A percentile compares a stretch with the other conserved stretches of the same genome.
Evolutionary conservation across 2,329 filamentous ascomycete species (phyloP).

Genomic region (Fusarium humuli): DNA sequence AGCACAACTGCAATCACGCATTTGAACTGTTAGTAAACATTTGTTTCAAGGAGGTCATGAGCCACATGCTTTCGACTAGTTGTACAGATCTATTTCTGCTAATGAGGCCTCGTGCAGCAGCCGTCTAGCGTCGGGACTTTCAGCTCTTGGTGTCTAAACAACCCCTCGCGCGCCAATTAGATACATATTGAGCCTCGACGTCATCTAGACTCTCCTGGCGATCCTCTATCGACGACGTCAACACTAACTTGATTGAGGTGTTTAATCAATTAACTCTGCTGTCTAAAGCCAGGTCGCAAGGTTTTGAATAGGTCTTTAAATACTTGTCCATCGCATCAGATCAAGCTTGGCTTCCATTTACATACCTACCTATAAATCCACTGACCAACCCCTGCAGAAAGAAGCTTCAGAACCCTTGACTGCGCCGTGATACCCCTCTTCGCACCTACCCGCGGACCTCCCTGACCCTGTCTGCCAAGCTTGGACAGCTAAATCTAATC

Average conservation of each 20-base stretch:
- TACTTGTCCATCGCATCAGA: not conserved
- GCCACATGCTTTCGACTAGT: not conserved
- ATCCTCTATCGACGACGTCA: slow-evolving; percentile 38
- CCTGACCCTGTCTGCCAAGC: slow-evolving; percentile 39
- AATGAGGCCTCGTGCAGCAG: not conserved
- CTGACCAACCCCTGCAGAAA: slow-evolving; percentile 10
- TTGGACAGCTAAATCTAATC: slow-evolving; percentile 28
- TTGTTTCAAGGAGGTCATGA: not conserved
- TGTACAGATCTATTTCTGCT: not conserved
- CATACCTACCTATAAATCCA: not conserved
- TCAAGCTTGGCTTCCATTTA: not conserved
- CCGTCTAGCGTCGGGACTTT: slow-evolving; percentile 10
- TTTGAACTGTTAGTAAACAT: not conserved
- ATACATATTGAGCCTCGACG: slow-evolving; percentile 20
- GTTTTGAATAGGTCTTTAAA: not conserved
- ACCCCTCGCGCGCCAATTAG: slow-evolving; percentile 13
- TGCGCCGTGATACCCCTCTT: slow-evolving; percentile 34
- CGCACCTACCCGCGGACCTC: slow-evolving; percentile 29
- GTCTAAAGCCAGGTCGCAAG: not conserved
- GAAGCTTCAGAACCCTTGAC: slow-evolving; percentile 40
- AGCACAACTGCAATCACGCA: not conserved
- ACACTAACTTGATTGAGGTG: slow-evolving; percentile 16
- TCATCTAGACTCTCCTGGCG: slow-evolving; percentile 36
- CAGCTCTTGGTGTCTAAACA: slow-evolving; percentile 32
- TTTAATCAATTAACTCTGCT: slow-evolving; percentile 3